Percentiles rank a stretch among this genome's conserved stretches.
Conservation (phyloP, 768 basidiomycete species). For the Cyclocybe aegerita region DNA sequence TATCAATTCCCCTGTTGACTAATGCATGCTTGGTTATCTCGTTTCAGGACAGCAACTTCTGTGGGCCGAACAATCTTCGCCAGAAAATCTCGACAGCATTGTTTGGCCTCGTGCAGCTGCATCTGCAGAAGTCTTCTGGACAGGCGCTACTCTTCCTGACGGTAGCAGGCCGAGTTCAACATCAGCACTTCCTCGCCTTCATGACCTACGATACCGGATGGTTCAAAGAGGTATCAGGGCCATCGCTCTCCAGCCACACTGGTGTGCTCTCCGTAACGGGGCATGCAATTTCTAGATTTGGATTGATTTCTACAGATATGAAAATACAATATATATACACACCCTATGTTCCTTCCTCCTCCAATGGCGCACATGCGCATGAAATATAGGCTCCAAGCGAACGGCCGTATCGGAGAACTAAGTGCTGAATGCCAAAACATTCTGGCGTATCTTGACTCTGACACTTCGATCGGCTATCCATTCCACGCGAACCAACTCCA, state of each 20-base stretch:
- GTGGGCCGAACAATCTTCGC: conserved; percentile 73
- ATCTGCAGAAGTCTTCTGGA: conserved; percentile 80
- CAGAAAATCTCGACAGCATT: conserved; percentile 67
- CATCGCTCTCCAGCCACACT: conserved; percentile 64
- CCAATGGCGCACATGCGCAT: too few relatives aligned
- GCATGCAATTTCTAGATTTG: conserved; percentile 39
- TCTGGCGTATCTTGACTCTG: conserved; percentile 78
- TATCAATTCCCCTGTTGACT: not conserved
- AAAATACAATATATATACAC: too few relatives aligned
- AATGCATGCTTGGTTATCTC: not conserved
- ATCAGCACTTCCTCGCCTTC: conserved; percentile 61
- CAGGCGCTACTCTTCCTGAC: conserved; percentile 44
- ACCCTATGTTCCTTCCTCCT: too few relatives aligned
- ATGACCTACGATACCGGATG: conserved; percentile 64
- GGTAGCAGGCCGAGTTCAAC: conserved; percentile 37
- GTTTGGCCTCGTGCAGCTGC: conserved; percentile 74
- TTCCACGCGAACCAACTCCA: conserved; percentile 76
- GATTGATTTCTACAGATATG: too few relatives aligned
- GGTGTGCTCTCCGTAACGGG: conserved; percentile 68
- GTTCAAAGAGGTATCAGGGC: conserved; percentile 60
- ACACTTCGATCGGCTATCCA: conserved; percentile 88
- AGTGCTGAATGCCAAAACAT: conserved; percentile 86
- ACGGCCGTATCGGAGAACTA: conserved; percentile 3
- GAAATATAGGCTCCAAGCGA: too few relatives aligned
- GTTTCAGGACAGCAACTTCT: conserved; percentile 60